Conservation (phyloP, 371 early-diverging fungal species). For the Rhizopus delemar region DNA sequence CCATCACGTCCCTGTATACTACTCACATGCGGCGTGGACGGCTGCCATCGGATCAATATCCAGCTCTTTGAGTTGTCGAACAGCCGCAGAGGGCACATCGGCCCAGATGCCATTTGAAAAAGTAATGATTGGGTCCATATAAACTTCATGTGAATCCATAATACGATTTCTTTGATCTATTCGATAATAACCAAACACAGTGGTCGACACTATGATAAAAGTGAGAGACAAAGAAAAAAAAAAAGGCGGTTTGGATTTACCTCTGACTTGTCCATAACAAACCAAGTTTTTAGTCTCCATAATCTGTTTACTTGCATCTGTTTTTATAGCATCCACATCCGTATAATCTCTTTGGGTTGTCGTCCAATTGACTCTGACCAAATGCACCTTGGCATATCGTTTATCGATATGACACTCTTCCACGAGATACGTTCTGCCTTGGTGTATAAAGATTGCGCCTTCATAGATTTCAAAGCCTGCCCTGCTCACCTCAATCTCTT, state of each 20-base stretch:
- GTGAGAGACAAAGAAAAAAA: neutral
- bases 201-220: constrained; percentile 41
- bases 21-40: constrained; percentile 48
- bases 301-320: constrained; percentile 19
- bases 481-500: constrained; percentile 57
- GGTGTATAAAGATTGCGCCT: constrained; percentile 64
- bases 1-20: neutral
- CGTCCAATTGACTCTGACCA: constrained; percentile 53
- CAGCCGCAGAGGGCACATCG: constrained; percentile 33
- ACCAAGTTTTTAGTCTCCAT: constrained; percentile 20
- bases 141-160: constrained; percentile 45
- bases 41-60: constrained; percentile 48
- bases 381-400: constrained; percentile 49
- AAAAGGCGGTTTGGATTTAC: constrained; percentile 11
- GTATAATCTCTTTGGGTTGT: constrained; percentile 58
- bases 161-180: constrained; percentile 45
- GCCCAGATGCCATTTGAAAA: constrained; percentile 46
- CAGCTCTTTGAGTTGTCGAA: constrained; percentile 19
- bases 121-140: constrained; percentile 52
- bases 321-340: constrained; percentile 48
- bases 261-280: constrained; percentile 38
- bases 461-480: constrained; percentile 65
- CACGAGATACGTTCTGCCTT: constrained; percentile 57
- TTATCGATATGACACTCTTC: constrained; percentile 57
- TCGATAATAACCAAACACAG: constrained; percentile 62